These are phyloP conservation scores for Phyllostachys edulis DNA, from an alignment of 176 grass and related monocot species.

Conservation along the genomic window DNA sequence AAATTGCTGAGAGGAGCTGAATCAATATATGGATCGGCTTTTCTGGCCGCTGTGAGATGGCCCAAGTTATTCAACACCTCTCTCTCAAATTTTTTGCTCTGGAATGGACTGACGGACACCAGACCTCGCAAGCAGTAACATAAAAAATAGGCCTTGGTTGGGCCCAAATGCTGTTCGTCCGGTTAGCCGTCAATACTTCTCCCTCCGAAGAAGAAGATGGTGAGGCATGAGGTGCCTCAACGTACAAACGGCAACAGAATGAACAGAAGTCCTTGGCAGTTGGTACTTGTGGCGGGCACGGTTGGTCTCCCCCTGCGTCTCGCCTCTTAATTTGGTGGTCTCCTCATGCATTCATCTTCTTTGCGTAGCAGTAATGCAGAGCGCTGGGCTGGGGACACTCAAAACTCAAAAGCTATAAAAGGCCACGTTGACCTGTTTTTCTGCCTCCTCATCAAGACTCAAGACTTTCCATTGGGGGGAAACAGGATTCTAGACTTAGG, in stretches of 20 bases:
- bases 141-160: not conserved
- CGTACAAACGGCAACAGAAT: not conserved
- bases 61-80: not conserved
- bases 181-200: not conserved
- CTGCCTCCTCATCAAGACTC: not conserved
- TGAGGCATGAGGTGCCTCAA: not conserved
- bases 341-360: not conserved
- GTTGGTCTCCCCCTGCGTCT: not conserved
- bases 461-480: too few relatives aligned
- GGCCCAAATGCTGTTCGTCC: not conserved
- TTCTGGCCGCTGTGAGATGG: not conserved
- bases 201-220: too few relatives aligned
- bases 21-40: not conserved
- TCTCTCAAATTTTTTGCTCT: not conserved
- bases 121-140: not conserved
- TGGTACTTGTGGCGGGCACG: not conserved
- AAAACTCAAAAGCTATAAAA: not conserved
- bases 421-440: not conserved
- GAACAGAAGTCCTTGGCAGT: not conserved
- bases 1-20: too few relatives aligned
- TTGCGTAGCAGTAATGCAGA: not conserved
- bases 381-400: not conserved
- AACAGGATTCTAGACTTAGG: too few relatives aligned
- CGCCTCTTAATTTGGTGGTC: not conserved
- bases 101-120: not conserved